Evolutionary conservation across 2,329 filamentous ascomycete species (phyloP).

Genomic region (Cercospora nicotianae): DNA sequence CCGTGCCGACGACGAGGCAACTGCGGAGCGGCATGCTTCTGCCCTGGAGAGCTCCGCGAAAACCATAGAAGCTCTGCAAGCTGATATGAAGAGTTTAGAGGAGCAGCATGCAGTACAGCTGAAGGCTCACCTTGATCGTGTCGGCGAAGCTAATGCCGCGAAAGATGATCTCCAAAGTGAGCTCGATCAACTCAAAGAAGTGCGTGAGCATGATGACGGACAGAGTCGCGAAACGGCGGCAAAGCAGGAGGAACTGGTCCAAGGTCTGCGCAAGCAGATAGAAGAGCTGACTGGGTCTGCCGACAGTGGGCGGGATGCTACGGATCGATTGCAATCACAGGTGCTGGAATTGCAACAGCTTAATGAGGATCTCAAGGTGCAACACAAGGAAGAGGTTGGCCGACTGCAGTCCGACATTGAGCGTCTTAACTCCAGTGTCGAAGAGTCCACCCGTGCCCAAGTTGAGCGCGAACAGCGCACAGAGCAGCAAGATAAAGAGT

Average conservation of each 20-base stretch:
- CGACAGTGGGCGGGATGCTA: slow-evolving; percentile 23
- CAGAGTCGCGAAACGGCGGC: slow-evolving; percentile 13
- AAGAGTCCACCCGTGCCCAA: slow-evolving; percentile 15
- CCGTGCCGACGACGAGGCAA: slow-evolving; percentile 19
- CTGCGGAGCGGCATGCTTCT: slow-evolving; percentile 15
- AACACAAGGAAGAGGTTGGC: slow-evolving; percentile 20
- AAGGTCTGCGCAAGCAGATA: slow-evolving; percentile 27
- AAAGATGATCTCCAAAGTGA: slow-evolving; percentile 19
- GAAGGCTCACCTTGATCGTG: slow-evolving; percentile 15
- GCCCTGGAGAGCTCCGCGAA: slow-evolving; percentile 17
- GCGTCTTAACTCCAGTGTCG: slow-evolving; percentile 15
- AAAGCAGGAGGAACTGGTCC: slow-evolving; percentile 18
- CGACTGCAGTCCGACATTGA: slow-evolving; percentile 17
- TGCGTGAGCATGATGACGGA: slow-evolving; percentile 11
- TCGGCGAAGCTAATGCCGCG: slow-evolving; percentile 11
- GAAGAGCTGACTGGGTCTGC: slow-evolving; percentile 29
- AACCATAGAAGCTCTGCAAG: slow-evolving; percentile 19
- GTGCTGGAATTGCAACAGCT: slow-evolving; percentile 21
- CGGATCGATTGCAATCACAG: slow-evolving; percentile 23
- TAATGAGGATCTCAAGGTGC: slow-evolving; percentile 18
- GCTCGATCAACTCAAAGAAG: slow-evolving; percentile 22
- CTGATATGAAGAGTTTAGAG: slow-evolving; percentile 19
- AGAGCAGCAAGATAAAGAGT: slow-evolving; percentile 18
- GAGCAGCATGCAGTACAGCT: slow-evolving; percentile 22
- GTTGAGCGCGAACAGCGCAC: slow-evolving; percentile 11